Conservation (phyloP, 495 filamentous ascomycete genomes). For the Talaromyces wortmannii region DNA sequence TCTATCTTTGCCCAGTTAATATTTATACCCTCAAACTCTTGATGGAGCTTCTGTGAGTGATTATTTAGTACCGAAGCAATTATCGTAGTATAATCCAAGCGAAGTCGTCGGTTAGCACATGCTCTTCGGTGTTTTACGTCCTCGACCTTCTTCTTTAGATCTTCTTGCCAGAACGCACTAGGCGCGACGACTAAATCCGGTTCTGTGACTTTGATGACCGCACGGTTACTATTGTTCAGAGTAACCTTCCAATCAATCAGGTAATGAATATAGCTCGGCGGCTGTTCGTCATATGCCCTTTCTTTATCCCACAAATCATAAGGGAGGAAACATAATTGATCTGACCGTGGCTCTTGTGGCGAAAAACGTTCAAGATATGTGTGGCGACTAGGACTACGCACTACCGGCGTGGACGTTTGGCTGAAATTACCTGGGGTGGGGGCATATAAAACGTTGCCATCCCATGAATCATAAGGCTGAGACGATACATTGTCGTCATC, state of each 20-base stretch:
- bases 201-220: constrained; percentile 24
- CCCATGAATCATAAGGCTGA: constrained; percentile 1
- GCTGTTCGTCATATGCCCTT: constrained; percentile 21
- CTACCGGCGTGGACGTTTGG: neutral
- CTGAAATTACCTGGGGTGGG: constrained; percentile 1
- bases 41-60: constrained; percentile 14
- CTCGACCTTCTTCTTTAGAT: constrained; percentile 7
- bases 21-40: constrained; percentile 11
- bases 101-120: constrained; percentile 5
- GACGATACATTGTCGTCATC: neutral
- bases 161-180: constrained; percentile 16
- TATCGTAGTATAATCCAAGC: constrained; percentile 13
- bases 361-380: neutral
- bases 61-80: constrained; percentile 14
- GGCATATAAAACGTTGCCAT: neutral
- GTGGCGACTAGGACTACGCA: neutral
- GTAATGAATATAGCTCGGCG: constrained; percentile 25
- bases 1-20: constrained; percentile 15
- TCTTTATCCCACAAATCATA: constrained; percentile 11
- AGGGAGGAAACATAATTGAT: constrained; percentile 1
- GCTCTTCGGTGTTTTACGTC: constrained; percentile 8
- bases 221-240: constrained; percentile 21
- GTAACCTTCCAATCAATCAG: constrained; percentile 27
- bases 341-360: neutral
- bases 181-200: constrained; percentile 16